Conservation (phyloP, 2,329 filamentous ascomycete species). For the Epichloe sibirici region DNA sequence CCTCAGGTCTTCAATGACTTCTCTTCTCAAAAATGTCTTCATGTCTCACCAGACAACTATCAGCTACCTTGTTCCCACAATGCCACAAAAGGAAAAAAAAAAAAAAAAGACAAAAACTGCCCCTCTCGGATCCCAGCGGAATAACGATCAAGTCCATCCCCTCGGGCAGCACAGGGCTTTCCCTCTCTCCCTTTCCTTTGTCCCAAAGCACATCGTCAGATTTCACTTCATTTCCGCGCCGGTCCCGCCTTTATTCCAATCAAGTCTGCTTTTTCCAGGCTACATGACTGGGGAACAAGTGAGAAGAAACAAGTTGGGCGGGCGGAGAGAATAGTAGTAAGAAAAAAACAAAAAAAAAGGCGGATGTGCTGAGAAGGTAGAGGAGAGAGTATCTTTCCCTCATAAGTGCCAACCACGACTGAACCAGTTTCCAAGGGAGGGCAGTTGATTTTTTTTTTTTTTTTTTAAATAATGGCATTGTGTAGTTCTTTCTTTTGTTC, state of each 20-base stretch:
- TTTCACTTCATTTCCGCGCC: background rate
- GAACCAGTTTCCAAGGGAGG: conserved; percentile 22
- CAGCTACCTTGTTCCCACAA: background rate
- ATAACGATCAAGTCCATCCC: conserved; percentile 85
- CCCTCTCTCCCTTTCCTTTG: conserved; percentile 56
- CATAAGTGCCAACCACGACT: conserved; percentile 69
- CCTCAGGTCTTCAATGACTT: background rate
- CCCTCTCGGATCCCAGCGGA: conserved; percentile 32
- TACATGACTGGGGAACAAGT: background rate
- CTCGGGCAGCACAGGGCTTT: conserved; percentile 90
- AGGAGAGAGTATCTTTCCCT: conserved; percentile 91
- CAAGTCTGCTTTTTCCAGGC: background rate
- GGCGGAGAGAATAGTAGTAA: no score
- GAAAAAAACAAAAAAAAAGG: conserved; percentile 3
- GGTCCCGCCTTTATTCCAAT: background rate
- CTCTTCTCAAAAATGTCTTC: conserved; percentile 4
- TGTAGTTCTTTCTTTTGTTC: conserved; percentile 6
- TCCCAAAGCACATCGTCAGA: background rate
- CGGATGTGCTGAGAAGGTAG: conserved; percentile 9
- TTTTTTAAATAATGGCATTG: background rate
- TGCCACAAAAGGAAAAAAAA: conserved; percentile 13
- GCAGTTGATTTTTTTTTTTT: background rate
- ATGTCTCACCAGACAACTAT: background rate
- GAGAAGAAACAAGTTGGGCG: conserved; percentile 6
- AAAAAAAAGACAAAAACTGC: conserved; percentile 3